These are phyloP conservation scores for Backusella westeae DNA, from an alignment of 192 early-diverging fungal species.

Conservation along the genomic window DNA sequence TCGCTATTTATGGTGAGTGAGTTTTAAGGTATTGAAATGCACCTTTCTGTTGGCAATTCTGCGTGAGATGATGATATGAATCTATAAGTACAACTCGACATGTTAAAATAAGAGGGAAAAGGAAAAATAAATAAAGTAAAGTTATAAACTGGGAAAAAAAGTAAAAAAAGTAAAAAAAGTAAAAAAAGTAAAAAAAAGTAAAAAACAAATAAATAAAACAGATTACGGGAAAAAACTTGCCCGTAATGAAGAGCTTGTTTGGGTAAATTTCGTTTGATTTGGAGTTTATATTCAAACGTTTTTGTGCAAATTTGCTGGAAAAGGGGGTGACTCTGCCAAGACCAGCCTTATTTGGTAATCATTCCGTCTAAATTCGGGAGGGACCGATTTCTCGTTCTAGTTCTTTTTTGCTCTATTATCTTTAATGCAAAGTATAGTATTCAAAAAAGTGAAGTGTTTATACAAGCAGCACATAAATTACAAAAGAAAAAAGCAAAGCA, in stretches of 20 bases:
- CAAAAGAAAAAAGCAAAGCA: background rate
- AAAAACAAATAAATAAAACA: background rate
- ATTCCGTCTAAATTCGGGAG: background rate
- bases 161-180: background rate
- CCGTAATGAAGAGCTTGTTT: slow-evolving; percentile 3
- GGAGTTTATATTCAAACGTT: slow-evolving; percentile 2
- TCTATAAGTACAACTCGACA: slow-evolving; percentile 12
- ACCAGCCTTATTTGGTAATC: background rate
- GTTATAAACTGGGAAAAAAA: background rate
- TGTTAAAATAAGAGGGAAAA: slow-evolving; percentile 11
- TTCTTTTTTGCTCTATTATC: background rate
- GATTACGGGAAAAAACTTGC: slow-evolving; percentile 10
- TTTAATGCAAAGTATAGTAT: background rate
- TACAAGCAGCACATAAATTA: background rate
- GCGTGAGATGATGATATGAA: slow-evolving; percentile 8
- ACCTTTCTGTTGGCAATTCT: slow-evolving; percentile 4
- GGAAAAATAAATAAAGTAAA: slow-evolving; percentile 4
- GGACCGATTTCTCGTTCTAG: background rate
- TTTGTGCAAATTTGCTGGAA: slow-evolving; percentile 11
- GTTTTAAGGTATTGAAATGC: background rate
- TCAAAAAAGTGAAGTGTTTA: background rate
- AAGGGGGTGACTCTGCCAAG: background rate
- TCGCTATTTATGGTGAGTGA: background rate
- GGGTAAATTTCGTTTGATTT: slow-evolving; percentile 17
- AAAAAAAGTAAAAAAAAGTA: slow-evolving; percentile 10